Base-by-base conservation (phyloP, 805 yeast genomes). In the Sugiyamaella qingdaonensis region DNA sequence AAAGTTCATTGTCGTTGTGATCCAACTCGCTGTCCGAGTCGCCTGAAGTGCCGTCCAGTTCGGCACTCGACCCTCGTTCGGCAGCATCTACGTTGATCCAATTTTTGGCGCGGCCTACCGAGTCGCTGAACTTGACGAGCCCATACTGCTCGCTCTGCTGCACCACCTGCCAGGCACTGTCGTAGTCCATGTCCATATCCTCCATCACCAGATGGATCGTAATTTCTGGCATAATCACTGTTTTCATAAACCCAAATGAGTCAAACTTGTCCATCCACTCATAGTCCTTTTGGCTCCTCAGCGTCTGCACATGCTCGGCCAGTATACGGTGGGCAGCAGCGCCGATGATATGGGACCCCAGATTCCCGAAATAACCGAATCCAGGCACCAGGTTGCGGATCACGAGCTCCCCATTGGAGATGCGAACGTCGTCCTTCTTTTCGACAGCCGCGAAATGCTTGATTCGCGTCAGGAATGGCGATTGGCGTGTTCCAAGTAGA, bases 121-220 rank as follows among this genome's bases (percentile, higher is more conserved):
- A 5, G 19, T 39, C 43, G 13, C 21, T 9, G 43, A 39, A 39
- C 16, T 16, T 13, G 13, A 39, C 5, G 13, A 39, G 43, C 2
- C 51, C 78, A 62, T 0, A 77, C 70, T 8, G 19, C 24, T 18
- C 34, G 48, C 48, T 45, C 14, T 45, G 37, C 27, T 45, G 27
- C 4, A 45, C 24, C 11, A 45, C 24, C 48, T 45, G 27, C n/a
- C 36, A 33, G 19, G 48, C 48, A 8, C 18, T 13, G 4, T 45
- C 37, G 10, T 45, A 33, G 37, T 45, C 48, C 14, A 45, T 21
- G 21, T 29, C 8, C 48, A 45, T 45, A 18, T 45, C 48, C n/a
- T 45, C 35, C 48, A 45, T 45, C 3, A 45, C 34, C 3, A 45
- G 37, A 31, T 32, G 36, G 24, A 31, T 18, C n/a, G 36, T 45